Conservation (phyloP, 2,329 filamentous ascomycete species). For the Ophidiomyces ophidiicola region DNA sequence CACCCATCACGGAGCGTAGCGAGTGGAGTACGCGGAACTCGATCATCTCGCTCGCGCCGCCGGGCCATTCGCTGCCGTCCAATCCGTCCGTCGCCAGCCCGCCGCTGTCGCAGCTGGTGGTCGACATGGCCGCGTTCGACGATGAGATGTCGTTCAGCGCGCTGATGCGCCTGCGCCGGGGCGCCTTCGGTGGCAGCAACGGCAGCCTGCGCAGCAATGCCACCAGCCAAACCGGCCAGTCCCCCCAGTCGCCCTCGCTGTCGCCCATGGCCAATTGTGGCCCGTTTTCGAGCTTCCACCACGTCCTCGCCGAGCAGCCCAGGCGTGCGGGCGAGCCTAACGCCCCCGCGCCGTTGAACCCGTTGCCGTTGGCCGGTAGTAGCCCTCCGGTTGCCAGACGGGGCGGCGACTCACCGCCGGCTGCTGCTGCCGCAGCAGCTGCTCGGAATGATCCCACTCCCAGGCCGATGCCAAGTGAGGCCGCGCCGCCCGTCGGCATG, state of each 20-base stretch:
- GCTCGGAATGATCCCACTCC: background rate
- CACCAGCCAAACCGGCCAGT: slow-evolving; percentile 27
- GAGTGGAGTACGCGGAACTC: slow-evolving; percentile 95
- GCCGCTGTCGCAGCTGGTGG: slow-evolving; percentile 64
- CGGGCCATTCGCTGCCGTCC: slow-evolving; percentile 35
- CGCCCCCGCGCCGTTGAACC: background rate
- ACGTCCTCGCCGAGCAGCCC: slow-evolving; percentile 13
- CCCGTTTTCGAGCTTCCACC: slow-evolving; percentile 27
- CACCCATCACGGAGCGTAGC: slow-evolving; percentile 88
- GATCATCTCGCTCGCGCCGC: slow-evolving; percentile 59
- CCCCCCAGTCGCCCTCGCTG: slow-evolving; percentile 25
- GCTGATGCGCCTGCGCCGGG: slow-evolving; percentile 58
- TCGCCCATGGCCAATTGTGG: slow-evolving; percentile 24
- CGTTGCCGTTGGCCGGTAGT: background rate
- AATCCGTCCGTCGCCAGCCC: slow-evolving; percentile 51
- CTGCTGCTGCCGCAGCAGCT: too few relatives aligned
- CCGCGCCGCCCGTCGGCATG: slow-evolving; percentile 6
- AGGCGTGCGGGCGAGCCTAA: background rate
- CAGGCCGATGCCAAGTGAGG: background rate
- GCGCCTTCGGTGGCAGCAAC: slow-evolving; percentile 71
- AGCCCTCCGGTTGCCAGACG: background rate
- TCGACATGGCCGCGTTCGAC: slow-evolving; percentile 45
- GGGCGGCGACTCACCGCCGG: background rate
- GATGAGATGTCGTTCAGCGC: slow-evolving; percentile 62
- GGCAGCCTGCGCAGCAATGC: slow-evolving; percentile 51